Percentiles rank a stretch among this genome's conserved stretches.
Evolutionary conservation across 768 basidiomycete genomes (phyloP).

Genomic region (Asterophora lycoperdoides): DNA sequence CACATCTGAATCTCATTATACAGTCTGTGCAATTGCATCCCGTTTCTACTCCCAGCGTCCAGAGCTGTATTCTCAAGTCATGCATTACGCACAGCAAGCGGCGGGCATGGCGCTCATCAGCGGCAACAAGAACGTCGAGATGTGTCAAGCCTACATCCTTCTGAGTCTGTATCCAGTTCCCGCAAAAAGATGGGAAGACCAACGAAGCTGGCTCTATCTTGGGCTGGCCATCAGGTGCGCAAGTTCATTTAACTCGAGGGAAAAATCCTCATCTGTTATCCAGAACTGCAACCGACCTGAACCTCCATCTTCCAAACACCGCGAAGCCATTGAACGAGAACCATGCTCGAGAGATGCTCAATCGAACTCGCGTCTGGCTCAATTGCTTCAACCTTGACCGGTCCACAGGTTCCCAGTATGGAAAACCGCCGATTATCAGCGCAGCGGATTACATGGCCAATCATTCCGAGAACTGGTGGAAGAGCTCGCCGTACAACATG

Average conservation of each 20-base stretch:
- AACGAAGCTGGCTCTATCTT: conserved; percentile 85
- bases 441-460: conserved; percentile 73
- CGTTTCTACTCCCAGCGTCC: conserved; percentile 72
- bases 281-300: conserved; percentile 86
- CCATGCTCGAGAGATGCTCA: conserved; percentile 82
- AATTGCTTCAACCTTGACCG: conserved; percentile 90
- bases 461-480: conserved; percentile 70
- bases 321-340: conserved; percentile 75
- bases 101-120: conserved; percentile 74
- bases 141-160: conserved; percentile 78
- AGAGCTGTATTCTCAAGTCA: conserved; percentile 62
- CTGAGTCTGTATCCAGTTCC: conserved; percentile 76
- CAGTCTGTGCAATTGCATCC: conserved; percentile 87
- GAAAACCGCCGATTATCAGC: conserved; percentile 77
- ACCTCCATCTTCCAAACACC: conserved; percentile 74
- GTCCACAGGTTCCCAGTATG: conserved; percentile 84
- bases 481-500: conserved; percentile 61
- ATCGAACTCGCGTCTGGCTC: conserved; percentile 86
- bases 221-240: conserved; percentile 80
- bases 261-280: conserved; percentile 3
- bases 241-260: background rate
- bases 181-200: conserved; percentile 80
- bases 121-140: conserved; percentile 79
- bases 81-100: conserved; percentile 72
- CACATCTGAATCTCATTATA: background rate